These are phyloP conservation scores for Hypoxylon rubiginosum DNA, from an alignment of 2,329 filamentous ascomycete species.

Conservation along the genomic window DNA sequence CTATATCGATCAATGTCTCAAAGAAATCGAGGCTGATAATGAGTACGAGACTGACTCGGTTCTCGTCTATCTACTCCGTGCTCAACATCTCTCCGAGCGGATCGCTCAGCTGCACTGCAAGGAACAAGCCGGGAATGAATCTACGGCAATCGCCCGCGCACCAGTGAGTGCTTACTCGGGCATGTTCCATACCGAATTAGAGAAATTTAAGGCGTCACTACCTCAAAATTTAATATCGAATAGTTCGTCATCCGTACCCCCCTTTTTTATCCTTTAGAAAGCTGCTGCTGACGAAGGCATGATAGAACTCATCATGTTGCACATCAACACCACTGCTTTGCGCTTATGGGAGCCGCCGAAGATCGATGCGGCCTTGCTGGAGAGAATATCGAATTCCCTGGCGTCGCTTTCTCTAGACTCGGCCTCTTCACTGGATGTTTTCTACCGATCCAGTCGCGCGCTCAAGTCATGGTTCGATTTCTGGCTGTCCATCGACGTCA, in stretches of 20 bases:
- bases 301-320: slow-evolving; percentile 56
- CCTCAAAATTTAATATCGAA: slow-evolving; percentile 55
- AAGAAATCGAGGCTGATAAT: slow-evolving; percentile 57
- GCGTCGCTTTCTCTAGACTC: slow-evolving; percentile 54
- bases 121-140: slow-evolving; percentile 52
- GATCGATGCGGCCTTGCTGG: slow-evolving; percentile 57
- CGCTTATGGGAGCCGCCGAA: slow-evolving; percentile 64
- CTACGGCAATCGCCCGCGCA: slow-evolving; percentile 55
- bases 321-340: slow-evolving; percentile 58
- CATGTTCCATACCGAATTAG: slow-evolving; percentile 61
- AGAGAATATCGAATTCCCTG: slow-evolving; percentile 60
- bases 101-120: slow-evolving; percentile 59
- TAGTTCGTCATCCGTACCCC: slow-evolving; percentile 48
- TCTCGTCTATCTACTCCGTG: slow-evolving; percentile 61
- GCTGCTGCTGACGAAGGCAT: not conserved
- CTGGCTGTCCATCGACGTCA: slow-evolving; percentile 61
- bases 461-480: slow-evolving; percentile 64
- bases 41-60: slow-evolving; percentile 64
- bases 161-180: slow-evolving; percentile 61
- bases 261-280: not conserved
- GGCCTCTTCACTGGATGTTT: slow-evolving; percentile 61
- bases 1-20: slow-evolving; percentile 66
- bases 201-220: slow-evolving; percentile 56
- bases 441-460: slow-evolving; percentile 64
- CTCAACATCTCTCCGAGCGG: slow-evolving; percentile 66